Base-by-base conservation (phyloP, 176 grass and related monocot species). In the Alloteropsis semialata region DNA sequence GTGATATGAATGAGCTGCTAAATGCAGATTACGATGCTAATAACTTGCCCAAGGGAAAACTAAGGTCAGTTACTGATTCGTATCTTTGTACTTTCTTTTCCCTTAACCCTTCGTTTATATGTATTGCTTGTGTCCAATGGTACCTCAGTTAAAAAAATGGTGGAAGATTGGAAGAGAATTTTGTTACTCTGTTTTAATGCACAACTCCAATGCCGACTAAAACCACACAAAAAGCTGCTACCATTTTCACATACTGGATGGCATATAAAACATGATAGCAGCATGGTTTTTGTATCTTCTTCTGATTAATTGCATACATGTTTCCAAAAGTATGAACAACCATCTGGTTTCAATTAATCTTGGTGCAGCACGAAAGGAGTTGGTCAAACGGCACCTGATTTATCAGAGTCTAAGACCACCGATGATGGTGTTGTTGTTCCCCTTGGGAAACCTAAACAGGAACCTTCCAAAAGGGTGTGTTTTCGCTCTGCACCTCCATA, bases 321-420 rank as follows among this genome's bases (percentile, higher is more conserved):
- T 36, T 28, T 21, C 28, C 25, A 18, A 32, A 49, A 59, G 8
- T 75, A 58, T 74, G 57, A 82, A 77, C 11, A 15, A 85, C 64
- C 28, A 71, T 81, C 63, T 62, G 25, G 77, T 81, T 64, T 36
- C 34, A 76, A 70, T 76, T 69, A 3, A 11, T 77, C 38, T 83
- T 68, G n/a, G 50, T 75, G 63, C 96, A 98, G 96, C 50, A 98
- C 92, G 11, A 98, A 98, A 84, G 96, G 96, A 48, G 78, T 93
- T 61, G 96, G 96, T 69, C 68, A 28, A 77, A 91, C 87, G 25
- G 78, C 78, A 79, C 92, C 92, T 1, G 69, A 93, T 54, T 75
- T 88, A 77, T 82, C 48, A 5, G 65, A 93, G 46, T 86, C 85
- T 19, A 88, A 86, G 89, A 46, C 86, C 41, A 86, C 82, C 8